These are phyloP conservation scores for Phyllosticta citribraziliensis DNA, from an alignment of 2,329 filamentous ascomycete genomes.

Conservation along the genomic window DNA sequence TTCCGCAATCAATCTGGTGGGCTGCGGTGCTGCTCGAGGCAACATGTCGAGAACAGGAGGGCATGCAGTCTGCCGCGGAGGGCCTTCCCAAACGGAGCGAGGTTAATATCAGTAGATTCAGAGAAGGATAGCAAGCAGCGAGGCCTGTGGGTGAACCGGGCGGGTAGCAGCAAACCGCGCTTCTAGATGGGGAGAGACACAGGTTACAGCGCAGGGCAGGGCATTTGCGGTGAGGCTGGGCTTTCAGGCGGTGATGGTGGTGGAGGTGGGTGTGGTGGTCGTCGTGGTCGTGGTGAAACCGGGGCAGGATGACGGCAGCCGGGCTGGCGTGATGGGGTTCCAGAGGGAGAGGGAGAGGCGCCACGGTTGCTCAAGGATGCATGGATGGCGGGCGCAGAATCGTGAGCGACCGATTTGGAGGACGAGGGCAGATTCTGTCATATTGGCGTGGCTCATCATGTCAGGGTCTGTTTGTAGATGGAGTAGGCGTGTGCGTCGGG, in stretches of 20 bases:
- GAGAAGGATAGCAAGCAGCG: background rate
- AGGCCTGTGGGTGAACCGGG: background rate
- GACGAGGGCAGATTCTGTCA: conserved; percentile 6
- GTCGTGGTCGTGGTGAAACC: conserved; percentile 1
- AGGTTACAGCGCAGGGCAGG: conserved; percentile 5
- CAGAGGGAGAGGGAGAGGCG: background rate
- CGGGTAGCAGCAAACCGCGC: background rate
- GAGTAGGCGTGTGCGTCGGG: background rate
- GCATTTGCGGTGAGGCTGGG: conserved; percentile 2
- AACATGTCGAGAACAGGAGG: background rate
- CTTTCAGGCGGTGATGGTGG: background rate
- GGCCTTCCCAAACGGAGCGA: background rate
- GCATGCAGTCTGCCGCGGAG: background rate
- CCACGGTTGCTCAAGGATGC: conserved; percentile 9
- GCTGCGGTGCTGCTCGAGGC: background rate
- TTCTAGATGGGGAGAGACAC: conserved; percentile 1
- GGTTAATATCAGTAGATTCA: background rate
- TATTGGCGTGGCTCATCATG: background rate
- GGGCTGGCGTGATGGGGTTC: background rate
- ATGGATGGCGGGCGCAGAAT: conserved; percentile 2
- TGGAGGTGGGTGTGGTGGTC: too few relatives aligned
- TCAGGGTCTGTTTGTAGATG: background rate
- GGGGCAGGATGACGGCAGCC: conserved; percentile 1
- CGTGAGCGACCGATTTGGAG: conserved; percentile 5
- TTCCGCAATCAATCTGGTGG: background rate